A percentile compares a stretch with the other conserved stretches of the same genome.
Evolutionary conservation across 116 monocot species (phyloP).

Genomic region (Zostera marina): DNA sequence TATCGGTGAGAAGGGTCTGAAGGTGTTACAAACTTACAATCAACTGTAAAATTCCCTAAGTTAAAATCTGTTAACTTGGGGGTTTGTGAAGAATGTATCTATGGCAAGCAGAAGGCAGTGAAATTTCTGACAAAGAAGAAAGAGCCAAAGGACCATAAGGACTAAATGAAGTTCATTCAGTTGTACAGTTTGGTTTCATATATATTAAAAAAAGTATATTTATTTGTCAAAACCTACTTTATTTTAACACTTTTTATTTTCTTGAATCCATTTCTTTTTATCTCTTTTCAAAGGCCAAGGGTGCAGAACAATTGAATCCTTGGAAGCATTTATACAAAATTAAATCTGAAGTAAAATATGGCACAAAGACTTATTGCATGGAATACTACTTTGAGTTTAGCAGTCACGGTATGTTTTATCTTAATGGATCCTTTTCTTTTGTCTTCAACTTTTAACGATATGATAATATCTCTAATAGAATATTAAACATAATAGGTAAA

Average conservation of each 20-base stretch:
- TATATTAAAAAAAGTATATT: no score
- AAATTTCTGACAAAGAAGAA: no score
- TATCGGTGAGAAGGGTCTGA: no score
- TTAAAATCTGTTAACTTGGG: no score
- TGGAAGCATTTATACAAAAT: slow-evolving; percentile 45
- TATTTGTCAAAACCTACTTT: neutral
- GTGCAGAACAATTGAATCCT: slow-evolving; percentile 43
- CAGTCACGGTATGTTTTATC: slow-evolving; percentile 20
- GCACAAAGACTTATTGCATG: slow-evolving; percentile 53
- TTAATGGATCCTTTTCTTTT: neutral
- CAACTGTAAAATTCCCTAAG: no score
- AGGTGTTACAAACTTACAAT: no score
- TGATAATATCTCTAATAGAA: neutral
- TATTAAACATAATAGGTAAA: slow-evolving; percentile 25
- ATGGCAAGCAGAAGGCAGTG: no score
- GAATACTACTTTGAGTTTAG: slow-evolving; percentile 65
- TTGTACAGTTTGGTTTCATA: no score
- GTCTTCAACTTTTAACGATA: neutral
- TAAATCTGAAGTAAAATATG: slow-evolving; percentile 66
- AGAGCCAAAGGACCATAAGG: no score
- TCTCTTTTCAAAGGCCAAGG: slow-evolving; percentile 53
- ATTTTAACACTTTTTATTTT: neutral
- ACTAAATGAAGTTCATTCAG: no score
- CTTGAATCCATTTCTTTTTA: neutral
- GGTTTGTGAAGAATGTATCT: no score